A percentile compares a stretch with the other conserved stretches of the same genome.
Evolutionary conservation across 495 filamentous ascomycete species (phyloP).

Genomic region (Penicillium lagena): DNA sequence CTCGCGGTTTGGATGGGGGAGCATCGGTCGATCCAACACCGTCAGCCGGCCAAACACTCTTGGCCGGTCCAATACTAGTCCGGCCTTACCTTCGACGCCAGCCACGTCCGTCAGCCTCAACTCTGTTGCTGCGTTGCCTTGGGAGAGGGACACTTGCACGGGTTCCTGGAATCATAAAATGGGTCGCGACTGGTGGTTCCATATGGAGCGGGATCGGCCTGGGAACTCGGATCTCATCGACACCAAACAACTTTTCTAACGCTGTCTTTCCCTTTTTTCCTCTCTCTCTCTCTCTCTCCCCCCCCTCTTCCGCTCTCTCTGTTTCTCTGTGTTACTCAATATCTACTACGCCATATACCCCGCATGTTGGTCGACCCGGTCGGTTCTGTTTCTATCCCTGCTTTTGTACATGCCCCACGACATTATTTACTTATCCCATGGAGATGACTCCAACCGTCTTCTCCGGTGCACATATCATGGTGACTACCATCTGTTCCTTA

Average conservation of each 20-base stretch:
- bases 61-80: slow-evolving; percentile 22
- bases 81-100: slow-evolving; percentile 32
- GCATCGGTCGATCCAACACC: slow-evolving; percentile 12
- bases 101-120: slow-evolving; percentile 26
- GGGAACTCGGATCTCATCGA: slow-evolving; percentile 32
- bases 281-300: background rate
- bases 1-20: slow-evolving; percentile 36
- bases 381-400: slow-evolving; percentile 5
- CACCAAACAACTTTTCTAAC: slow-evolving; percentile 33
- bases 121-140: slow-evolving; percentile 25
- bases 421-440: too few species aligned
- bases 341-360: slow-evolving; percentile 24
- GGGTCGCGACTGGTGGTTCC: slow-evolving; percentile 46
- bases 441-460: too few species aligned
- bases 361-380: slow-evolving; percentile 12
- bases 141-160: slow-evolving; percentile 42
- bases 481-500: too few species aligned
- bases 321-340: slow-evolving; percentile 1
- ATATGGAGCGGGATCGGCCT: slow-evolving; percentile 43
- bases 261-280: background rate
- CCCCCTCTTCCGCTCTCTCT: slow-evolving; percentile 2
- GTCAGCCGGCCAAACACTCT: too few species aligned
- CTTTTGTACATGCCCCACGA: too few species aligned
- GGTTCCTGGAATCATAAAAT: slow-evolving; percentile 42
- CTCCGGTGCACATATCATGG: too few species aligned